phyloP scores from a whole-genome alignment of 306 rosid genomes.

The Vicia villosa region DNA sequence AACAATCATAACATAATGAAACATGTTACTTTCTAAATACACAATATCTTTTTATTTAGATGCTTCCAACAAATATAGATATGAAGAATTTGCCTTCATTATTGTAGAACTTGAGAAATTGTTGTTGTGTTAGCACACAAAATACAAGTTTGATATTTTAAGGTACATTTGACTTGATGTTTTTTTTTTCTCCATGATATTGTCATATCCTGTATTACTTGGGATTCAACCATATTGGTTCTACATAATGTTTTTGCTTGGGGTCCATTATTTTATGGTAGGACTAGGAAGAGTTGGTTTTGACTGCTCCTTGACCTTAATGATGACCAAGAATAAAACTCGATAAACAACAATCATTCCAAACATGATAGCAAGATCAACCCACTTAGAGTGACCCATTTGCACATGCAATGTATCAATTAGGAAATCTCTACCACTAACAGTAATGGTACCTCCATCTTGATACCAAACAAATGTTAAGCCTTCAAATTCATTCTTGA shows the following conservation, averaged over 20 bases:
- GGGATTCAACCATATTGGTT: neutral
- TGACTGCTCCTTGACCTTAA: constrained; percentile 49
- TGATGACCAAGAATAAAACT: constrained; percentile 47
- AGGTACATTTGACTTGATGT: too few species aligned
- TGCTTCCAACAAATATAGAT: neutral
- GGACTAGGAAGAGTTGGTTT: constrained; percentile 33
- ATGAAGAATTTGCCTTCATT: neutral
- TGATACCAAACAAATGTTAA: too few species aligned
- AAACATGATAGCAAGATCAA: constrained; percentile 57
- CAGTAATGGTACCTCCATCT: neutral
- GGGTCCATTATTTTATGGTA: neutral
- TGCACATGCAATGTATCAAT: constrained; percentile 57
- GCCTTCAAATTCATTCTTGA: too few species aligned
- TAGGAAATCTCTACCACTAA: constrained; percentile 48
- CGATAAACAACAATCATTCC: constrained; percentile 63
- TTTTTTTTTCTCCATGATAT: too few species aligned
- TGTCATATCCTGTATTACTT: neutral
- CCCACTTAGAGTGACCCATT: constrained; percentile 62
- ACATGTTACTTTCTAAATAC: too few species aligned
- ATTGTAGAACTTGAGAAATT: too few species aligned
- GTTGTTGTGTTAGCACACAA: neutral
- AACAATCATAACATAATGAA: neutral
- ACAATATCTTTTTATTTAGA: neutral
- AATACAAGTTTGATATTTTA: too few species aligned
- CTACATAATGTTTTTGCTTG: constrained; percentile 6